Percentiles rank a stretch among this genome's conserved stretches.
Conservation (phyloP, 805 yeast genomes). For the Candida ovalis region DNA sequence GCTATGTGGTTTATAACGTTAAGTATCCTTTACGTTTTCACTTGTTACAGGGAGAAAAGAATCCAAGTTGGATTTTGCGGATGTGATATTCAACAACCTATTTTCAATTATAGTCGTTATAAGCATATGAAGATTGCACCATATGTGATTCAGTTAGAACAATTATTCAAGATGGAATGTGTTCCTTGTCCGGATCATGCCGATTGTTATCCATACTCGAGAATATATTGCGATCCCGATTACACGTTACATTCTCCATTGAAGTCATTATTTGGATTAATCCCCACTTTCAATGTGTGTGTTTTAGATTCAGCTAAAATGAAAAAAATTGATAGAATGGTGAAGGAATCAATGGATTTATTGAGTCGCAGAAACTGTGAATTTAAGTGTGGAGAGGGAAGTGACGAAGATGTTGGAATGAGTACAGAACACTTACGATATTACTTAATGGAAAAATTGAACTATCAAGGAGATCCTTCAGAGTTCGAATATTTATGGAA, state of each 20-base stretch:
- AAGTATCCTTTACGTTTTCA: constrained; percentile 8
- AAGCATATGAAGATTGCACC: constrained; percentile 14
- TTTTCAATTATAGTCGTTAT: constrained; percentile 19
- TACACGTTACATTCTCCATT: constrained; percentile 50
- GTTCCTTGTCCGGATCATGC: constrained; percentile 81
- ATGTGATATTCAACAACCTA: constrained; percentile 43
- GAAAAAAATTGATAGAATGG: constrained; percentile 62
- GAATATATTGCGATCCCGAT: constrained; percentile 71
- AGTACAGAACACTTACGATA: constrained; percentile 64
- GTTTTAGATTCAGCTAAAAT: constrained; percentile 74
- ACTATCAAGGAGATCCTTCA: not conserved
- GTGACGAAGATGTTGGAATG: constrained; percentile 31
- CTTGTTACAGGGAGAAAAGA: constrained; percentile 49
- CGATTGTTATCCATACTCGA: constrained; percentile 60
- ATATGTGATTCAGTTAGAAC: constrained; percentile 37
- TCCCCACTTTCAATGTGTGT: constrained; percentile 66
- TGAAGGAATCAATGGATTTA: constrained; percentile 59
- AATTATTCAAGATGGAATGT: constrained; percentile 59
- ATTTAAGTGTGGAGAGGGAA: constrained; percentile 33
- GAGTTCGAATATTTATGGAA: constrained; percentile 27
- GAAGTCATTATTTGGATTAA: constrained; percentile 50
- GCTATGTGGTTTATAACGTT: constrained; percentile 13
- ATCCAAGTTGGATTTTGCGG: constrained; percentile 76
- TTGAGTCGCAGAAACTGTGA: constrained; percentile 71
- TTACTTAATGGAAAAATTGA: constrained; percentile 49